Percentiles rank a stretch among this genome's conserved stretches.
phyloP scores from a whole-genome alignment of 2,329 filamentous ascomycete genomes.

The Scedosporium apiospermum region DNA sequence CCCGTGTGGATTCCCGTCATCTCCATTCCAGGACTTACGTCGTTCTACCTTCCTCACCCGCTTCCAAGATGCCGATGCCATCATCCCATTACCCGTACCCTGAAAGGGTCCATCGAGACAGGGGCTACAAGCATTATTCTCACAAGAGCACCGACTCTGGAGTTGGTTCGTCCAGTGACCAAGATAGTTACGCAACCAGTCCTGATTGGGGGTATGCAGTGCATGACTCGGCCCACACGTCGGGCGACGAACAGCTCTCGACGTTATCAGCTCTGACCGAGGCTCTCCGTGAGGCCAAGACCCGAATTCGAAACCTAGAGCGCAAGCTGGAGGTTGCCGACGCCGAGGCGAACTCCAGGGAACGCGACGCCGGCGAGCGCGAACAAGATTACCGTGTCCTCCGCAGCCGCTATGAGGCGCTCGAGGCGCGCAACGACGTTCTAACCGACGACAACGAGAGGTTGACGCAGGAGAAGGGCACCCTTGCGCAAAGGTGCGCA shows the following conservation, averaged over 20 bases:
- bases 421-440: slow-evolving; percentile 13
- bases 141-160: slow-evolving; percentile 14
- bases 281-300: slow-evolving; percentile 4
- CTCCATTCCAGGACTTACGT: not conserved
- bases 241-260: not conserved
- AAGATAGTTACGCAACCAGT: slow-evolving; percentile 11
- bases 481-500: not conserved
- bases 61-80: not conserved
- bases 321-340: slow-evolving; percentile 2
- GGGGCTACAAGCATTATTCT: slow-evolving; percentile 9
- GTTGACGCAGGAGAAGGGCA: not conserved
- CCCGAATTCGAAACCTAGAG: not conserved
- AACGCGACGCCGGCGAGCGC: slow-evolving; percentile 4
- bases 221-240: slow-evolving; percentile 10
- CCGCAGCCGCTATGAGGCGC: slow-evolving; percentile 3
- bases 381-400: slow-evolving; percentile 5
- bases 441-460: slow-evolving; percentile 25
- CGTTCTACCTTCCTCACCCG: not conserved
- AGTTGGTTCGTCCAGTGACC: slow-evolving; percentile 13
- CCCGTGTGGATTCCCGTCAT: too few relatives aligned
- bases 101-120: not conserved
- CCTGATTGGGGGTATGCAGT: slow-evolving; percentile 11
- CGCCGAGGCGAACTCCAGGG: not conserved
- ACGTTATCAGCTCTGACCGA: slow-evolving; percentile 3
- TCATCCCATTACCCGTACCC: not conserved